Base-by-base conservation (phyloP, 768 basidiomycete genomes). In the Lactarius quietus region DNA sequence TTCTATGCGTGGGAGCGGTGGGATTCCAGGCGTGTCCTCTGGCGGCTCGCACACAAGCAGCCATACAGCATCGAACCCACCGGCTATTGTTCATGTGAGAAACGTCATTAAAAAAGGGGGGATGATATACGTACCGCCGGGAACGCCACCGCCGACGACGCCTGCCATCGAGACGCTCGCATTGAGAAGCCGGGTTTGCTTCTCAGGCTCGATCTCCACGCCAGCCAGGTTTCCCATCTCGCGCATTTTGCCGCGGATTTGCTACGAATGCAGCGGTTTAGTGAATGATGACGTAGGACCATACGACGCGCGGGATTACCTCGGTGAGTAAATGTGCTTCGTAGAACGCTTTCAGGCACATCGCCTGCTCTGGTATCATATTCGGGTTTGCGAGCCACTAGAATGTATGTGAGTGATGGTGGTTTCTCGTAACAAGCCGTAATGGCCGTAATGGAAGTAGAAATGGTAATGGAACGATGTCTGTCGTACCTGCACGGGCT, bases 31-130 rank as follows among this genome's bases (percentile, higher is more conserved):
- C 10, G 80, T 79, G 41, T 76, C 76, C 51, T 65, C 65, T 9
- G 65, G 69, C 20, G 86, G 82, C 55, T 90, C 87, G 71, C 90
- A 83, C 20, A 95, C 84, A 18, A 99, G 84, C 6, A 99, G 79
- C 93, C 95, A 98, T 64, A 98, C 84, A 8, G 97, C 97, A 73
- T 99, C 97, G 75, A 92, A 98, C 2, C 97, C 97, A 12, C 97
- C 97, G 59, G 97, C 97, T 98, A 69, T 61, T 28, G 56, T 41
- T n/a, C 29, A n/a, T 51, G 39, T 36, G 17, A 45, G 18, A 23
- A 2, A 28, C 28, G n/a, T 43, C 61, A 26, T 29, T 29, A 15
- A 10, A 52, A 31, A 59, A 45, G 59, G 51, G 68, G 61, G 38
- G 23, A 12, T 29, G 17, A 23, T n/a, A 10, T 5, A 74, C 89